A percentile compares a stretch with the other conserved stretches of the same genome.
Conservation (phyloP, 768 basidiomycete species). For the Trametes sanguinea region DNA sequence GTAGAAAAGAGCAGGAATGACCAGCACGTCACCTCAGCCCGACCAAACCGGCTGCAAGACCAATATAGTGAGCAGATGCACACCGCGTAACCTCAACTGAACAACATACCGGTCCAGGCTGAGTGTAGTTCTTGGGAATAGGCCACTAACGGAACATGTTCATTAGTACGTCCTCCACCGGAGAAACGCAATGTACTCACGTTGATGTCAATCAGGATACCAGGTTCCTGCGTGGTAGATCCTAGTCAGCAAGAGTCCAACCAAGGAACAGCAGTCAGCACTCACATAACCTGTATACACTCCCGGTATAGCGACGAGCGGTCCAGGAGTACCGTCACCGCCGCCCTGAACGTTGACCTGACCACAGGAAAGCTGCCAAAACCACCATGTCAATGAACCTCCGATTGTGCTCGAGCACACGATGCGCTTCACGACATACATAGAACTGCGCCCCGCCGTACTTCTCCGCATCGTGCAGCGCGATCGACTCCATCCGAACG, state of each 20-base stretch:
- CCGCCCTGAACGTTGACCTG: conserved; percentile 38
- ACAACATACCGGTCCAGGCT: conserved; percentile 5
- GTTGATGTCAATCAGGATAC: conserved; percentile 21
- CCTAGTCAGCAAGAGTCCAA: neutral
- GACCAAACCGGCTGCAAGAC: conserved; percentile 7
- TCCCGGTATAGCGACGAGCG: conserved; percentile 37
- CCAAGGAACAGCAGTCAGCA: neutral
- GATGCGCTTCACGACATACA: conserved; percentile 7
- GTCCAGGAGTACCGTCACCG: conserved; percentile 36
- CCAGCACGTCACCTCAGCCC: neutral
- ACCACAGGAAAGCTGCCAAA: conserved; percentile 33
- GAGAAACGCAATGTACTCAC: neutral
- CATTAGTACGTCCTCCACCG: neutral
- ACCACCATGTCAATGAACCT: neutral
- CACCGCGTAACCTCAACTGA: neutral
- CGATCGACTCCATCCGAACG: conserved; percentile 36
- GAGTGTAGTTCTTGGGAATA: conserved; percentile 19
- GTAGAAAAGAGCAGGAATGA: too few species aligned
- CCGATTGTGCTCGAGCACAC: too few species aligned
- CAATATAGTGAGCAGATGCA: neutral
- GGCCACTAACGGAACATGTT: neutral
- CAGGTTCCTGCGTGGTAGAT: neutral
- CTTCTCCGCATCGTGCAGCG: conserved; percentile 30
- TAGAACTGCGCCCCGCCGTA: conserved; percentile 37
- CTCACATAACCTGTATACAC: conserved; percentile 34